Evolutionary conservation across 2,329 filamentous ascomycete genomes (phyloP).

Genomic region (Thelonectria olida): DNA sequence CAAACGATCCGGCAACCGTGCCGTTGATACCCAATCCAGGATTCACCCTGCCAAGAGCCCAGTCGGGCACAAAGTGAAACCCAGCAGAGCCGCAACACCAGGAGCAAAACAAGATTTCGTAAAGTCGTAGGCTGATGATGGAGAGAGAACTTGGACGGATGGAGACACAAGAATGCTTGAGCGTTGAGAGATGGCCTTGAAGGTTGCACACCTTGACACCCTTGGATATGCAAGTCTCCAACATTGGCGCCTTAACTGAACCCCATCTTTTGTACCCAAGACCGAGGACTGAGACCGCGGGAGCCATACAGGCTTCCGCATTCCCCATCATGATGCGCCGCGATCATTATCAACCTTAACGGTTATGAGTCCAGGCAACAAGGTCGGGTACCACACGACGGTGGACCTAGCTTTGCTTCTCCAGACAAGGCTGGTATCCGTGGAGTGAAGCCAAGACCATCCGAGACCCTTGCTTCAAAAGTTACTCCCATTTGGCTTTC

Average conservation of each 20-base stretch:
- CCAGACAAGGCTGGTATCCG: neutral
- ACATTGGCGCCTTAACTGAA: slow-evolving; percentile 20
- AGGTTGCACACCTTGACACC: slow-evolving; percentile 6
- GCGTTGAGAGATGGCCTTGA: slow-evolving; percentile 12
- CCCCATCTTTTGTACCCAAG: slow-evolving; percentile 18
- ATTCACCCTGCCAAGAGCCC: slow-evolving; percentile 6
- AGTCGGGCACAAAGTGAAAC: slow-evolving; percentile 23
- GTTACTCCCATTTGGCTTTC: slow-evolving; percentile 16
- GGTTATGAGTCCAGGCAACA: neutral
- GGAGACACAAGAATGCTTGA: slow-evolving; percentile 5
- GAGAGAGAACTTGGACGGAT: slow-evolving; percentile 4
- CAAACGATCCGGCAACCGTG: neutral
- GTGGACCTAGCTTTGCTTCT: slow-evolving; percentile 10
- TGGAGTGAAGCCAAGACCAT: slow-evolving; percentile 12
- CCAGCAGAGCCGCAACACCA: slow-evolving; percentile 19
- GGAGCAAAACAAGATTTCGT: slow-evolving; percentile 7
- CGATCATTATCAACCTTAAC: slow-evolving; percentile 16
- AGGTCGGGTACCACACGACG: slow-evolving; percentile 7
- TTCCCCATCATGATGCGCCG: slow-evolving; percentile 13
- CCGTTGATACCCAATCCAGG: slow-evolving; percentile 25
- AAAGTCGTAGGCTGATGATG: slow-evolving; percentile 5
- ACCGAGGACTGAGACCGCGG: slow-evolving; percentile 12
- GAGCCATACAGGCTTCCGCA: slow-evolving; percentile 20
- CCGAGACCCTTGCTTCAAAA: slow-evolving; percentile 19
- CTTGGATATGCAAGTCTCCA: slow-evolving; percentile 12